These are phyloP conservation scores for Lentinula lateritia DNA, from an alignment of 768 basidiomycete species.

Conservation along the genomic window DNA sequence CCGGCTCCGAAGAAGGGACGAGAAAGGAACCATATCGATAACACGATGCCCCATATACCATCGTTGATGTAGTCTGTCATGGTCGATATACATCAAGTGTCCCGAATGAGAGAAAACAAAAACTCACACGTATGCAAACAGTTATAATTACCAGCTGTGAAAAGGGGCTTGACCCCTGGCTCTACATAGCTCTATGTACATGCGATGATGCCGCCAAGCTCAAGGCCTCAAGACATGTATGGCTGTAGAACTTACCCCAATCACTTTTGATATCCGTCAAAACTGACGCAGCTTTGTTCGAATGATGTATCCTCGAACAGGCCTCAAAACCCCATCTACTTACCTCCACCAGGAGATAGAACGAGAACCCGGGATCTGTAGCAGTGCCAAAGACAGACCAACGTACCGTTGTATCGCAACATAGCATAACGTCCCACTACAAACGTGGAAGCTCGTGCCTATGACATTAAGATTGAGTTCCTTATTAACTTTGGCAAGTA, in stretches of 20 bases:
- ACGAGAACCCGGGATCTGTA: conserved; percentile 69
- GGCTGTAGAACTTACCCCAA: conserved; percentile 84
- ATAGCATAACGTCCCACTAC: conserved; percentile 95
- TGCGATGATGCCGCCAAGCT: conserved; percentile 90
- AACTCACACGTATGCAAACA: conserved; percentile 64
- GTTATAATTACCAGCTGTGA: too few relatives aligned
- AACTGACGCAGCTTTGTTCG: conserved; percentile 66
- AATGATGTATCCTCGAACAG: conserved; percentile 70
- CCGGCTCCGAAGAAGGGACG: conserved; percentile 34
- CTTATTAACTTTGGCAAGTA: conserved; percentile 67
- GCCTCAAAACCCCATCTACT: conserved; percentile 68
- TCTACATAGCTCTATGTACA: conserved; percentile 26
- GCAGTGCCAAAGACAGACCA: conserved; percentile 87
- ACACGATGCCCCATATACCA: conserved; percentile 91
- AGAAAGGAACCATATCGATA: conserved; percentile 68
- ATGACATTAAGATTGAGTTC: conserved; percentile 81
- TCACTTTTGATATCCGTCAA: conserved; percentile 67
- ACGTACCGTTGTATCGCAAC: conserved; percentile 69
- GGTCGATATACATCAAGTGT: conserved; percentile 16
- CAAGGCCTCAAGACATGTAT: conserved; percentile 87
- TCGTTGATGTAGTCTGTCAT: conserved; percentile 89
- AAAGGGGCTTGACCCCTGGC: too few relatives aligned
- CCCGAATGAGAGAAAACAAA: conserved; percentile 22
- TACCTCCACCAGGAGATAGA: conserved; percentile 87
- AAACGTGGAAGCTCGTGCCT: conserved; percentile 97